Conservation (phyloP, 2,329 filamentous ascomycete species). For the Ceratocystis cacaofunesta region DNA sequence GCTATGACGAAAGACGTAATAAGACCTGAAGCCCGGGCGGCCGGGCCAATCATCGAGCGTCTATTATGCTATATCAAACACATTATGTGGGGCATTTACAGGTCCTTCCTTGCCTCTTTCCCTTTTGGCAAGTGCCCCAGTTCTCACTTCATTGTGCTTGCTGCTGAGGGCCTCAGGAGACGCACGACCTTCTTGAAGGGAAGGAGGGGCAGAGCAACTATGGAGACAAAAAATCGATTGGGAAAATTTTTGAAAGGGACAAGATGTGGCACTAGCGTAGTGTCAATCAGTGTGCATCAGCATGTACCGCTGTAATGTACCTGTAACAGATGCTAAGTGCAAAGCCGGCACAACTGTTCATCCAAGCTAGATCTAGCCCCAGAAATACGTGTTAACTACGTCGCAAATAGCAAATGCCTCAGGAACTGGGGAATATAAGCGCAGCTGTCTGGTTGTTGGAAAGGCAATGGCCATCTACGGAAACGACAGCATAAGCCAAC, state of each 20-base stretch:
- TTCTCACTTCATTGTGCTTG: background rate
- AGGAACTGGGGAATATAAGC: no score
- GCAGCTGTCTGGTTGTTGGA: no score
- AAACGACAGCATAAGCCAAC: no score
- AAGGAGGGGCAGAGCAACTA: background rate
- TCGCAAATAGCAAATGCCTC: no score
- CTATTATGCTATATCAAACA: constrained; percentile 14
- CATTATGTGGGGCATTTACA: constrained; percentile 7
- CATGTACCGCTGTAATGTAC: background rate
- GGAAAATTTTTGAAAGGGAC: constrained; percentile 1
- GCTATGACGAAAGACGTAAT: constrained; percentile 17
- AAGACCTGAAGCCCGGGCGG: constrained; percentile 14
- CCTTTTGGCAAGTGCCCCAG: background rate
- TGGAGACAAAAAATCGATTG: background rate
- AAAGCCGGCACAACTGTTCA: background rate
- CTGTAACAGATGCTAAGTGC: background rate
- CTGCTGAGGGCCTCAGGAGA: background rate
- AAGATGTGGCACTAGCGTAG: background rate
- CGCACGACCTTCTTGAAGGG: constrained; percentile 1
- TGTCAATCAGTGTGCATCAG: background rate
- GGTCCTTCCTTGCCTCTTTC: constrained; percentile 10
- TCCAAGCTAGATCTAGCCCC: no score
- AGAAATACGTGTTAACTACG: no score
- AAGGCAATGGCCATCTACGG: no score
- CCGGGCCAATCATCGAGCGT: constrained; percentile 15